Conservation (phyloP, 2,329 filamentous ascomycete species). For the Neurospora sp. region DNA sequence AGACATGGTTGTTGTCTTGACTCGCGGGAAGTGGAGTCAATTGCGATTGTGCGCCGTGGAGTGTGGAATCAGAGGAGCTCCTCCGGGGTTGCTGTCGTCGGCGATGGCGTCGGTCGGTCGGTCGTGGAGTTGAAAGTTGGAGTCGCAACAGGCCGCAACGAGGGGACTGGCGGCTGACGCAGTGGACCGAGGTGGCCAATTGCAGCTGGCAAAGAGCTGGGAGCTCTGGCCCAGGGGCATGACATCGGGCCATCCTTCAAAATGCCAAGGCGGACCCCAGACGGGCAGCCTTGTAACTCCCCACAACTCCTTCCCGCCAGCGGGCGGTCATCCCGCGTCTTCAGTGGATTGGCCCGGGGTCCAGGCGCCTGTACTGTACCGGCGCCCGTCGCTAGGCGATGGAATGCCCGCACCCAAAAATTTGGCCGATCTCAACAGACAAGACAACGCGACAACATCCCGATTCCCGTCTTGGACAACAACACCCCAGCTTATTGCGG, state of each 20-base stretch:
- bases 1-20: constrained; percentile 57
- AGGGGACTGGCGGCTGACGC: constrained; percentile 14
- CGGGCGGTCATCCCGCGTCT: neutral
- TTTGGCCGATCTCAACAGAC: constrained; percentile 1
- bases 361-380: neutral
- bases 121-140: constrained; percentile 10
- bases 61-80: neutral
- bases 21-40: constrained; percentile 22
- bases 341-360: neutral
- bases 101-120: constrained; percentile 6
- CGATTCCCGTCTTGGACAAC: neutral
- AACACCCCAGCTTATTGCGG: constrained; percentile 6
- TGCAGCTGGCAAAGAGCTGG: neutral
- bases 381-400: neutral
- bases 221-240: neutral
- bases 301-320: neutral
- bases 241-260: neutral
- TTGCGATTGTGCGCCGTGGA: constrained; percentile 10
- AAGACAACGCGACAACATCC: neutral
- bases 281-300: neutral
- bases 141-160: constrained; percentile 7
- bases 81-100: neutral
- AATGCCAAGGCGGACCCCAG: neutral
- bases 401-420: constrained; percentile 2
- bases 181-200: constrained; percentile 6